These are phyloP conservation scores for Diversispora epigaea DNA, from an alignment of 192 early-diverging fungal species.

Conservation along the genomic window DNA sequence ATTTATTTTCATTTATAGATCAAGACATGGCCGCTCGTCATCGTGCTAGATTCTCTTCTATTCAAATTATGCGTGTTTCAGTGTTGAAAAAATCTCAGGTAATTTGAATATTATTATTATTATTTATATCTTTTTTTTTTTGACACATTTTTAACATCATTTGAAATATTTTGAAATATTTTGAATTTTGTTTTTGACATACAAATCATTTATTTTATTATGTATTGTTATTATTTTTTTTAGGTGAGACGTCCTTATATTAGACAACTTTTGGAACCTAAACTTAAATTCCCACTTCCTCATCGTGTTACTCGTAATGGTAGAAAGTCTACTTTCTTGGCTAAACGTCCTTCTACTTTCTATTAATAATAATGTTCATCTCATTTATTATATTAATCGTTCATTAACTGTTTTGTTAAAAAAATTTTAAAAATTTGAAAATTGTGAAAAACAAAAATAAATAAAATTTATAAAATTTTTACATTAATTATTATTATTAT, in stretches of 20 bases:
- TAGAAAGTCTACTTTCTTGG: constrained; percentile 86
- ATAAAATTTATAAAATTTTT: no score
- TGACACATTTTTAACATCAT: background rate
- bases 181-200: no score
- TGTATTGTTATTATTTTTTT: background rate
- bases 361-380: constrained; percentile 51
- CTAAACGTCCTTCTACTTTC: constrained; percentile 91
- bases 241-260: constrained; percentile 90
- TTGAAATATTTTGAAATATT: no score
- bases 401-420: background rate
- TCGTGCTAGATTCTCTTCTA: constrained; percentile 94
- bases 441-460: no score
- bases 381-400: background rate
- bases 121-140: background rate
- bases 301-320: constrained; percentile 87
- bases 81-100: constrained; percentile 87
- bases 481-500: no score
- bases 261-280: constrained; percentile 87
- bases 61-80: constrained; percentile 99
- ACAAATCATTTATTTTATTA: no score
- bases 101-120: constrained; percentile 6
- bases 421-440: no score
- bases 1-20: constrained; percentile 19
- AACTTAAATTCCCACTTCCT: constrained; percentile 96
- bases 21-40: constrained; percentile 97